A percentile compares a stretch with the other conserved stretches of the same genome.
Evolutionary conservation across 2,329 filamentous ascomycete species (phyloP).

Genomic region (Neospermospora avenae): DNA sequence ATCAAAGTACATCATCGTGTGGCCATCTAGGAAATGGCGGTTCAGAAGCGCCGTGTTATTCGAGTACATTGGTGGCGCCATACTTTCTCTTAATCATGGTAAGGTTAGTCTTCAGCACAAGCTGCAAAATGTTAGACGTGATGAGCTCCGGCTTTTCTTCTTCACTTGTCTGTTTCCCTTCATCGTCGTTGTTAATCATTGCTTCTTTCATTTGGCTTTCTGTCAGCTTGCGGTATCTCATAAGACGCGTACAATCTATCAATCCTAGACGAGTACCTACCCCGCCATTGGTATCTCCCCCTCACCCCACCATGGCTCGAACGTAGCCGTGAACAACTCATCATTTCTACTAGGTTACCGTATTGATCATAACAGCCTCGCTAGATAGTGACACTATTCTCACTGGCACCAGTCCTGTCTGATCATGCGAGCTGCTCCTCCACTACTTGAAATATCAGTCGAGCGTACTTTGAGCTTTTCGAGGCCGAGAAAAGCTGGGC

Average conservation of each 20-base stretch:
- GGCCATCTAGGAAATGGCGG: not conserved
- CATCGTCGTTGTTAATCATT: slow-evolving; percentile 12
- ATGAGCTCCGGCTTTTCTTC: not conserved
- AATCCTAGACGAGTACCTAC: slow-evolving; percentile 8
- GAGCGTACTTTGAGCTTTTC: not conserved
- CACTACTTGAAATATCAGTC: slow-evolving; percentile 2
- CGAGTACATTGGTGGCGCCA: slow-evolving; percentile 6
- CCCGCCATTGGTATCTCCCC: not conserved
- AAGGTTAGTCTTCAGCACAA: not conserved
- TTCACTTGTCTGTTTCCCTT: slow-evolving; percentile 2
- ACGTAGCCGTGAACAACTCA: not conserved
- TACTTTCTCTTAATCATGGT: not conserved
- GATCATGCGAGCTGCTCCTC: not conserved
- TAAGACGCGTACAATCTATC: slow-evolving; percentile 10
- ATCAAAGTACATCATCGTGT: too few relatives aligned
- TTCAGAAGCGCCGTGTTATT: not conserved
- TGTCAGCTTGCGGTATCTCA: slow-evolving; percentile 4
- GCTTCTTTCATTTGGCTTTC: not conserved
- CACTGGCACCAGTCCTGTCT: not conserved
- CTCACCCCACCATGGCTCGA: slow-evolving; percentile 6
- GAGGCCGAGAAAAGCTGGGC: slow-evolving; percentile 13
- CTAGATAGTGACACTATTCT: too few relatives aligned
- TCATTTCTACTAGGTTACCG: too few relatives aligned
- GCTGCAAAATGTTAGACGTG: not conserved
- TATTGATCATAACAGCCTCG: too few relatives aligned